Conservation (phyloP, 73 alveolate species). For the Paraurostyla sp. region DNA sequence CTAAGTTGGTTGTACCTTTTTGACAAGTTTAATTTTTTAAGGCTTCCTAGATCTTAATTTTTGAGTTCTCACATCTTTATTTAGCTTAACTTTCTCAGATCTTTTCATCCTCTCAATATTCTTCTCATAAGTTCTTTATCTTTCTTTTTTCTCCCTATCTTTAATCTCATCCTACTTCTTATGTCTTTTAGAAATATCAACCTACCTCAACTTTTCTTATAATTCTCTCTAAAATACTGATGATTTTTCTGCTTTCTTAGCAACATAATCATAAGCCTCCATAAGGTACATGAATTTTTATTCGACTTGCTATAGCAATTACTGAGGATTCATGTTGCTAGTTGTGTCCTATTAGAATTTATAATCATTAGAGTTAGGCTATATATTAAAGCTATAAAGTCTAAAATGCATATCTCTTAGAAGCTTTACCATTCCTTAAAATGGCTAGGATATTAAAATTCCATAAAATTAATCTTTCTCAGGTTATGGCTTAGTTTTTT, state of each 20-base stretch:
- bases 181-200: slow-evolving; percentile 24
- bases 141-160: slow-evolving; percentile 20
- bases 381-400: neutral
- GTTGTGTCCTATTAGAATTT: neutral
- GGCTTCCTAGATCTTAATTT: slow-evolving; percentile 30
- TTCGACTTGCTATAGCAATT: slow-evolving; percentile 3
- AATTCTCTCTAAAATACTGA: neutral
- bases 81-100: slow-evolving; percentile 28
- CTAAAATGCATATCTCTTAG: slow-evolving; percentile 41
- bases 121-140: neutral
- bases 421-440: neutral
- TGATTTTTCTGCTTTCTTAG: neutral
- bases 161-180: slow-evolving; percentile 51
- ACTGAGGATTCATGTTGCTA: neutral
- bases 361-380: neutral
- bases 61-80: slow-evolving; percentile 18
- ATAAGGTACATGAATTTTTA: neutral
- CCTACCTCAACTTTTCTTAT: neutral
- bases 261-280: slow-evolving; percentile 36
- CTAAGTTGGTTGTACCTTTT: slow-evolving; percentile 1
- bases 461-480: neutral
- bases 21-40: neutral
- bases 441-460: neutral
- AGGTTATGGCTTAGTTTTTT: neutral
- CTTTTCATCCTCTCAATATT: slow-evolving; percentile 26